A percentile compares a stretch with the other conserved stretches of the same genome.
Conservation (phyloP, 257 asterid species). For the Gentiana dahurica region DNA sequence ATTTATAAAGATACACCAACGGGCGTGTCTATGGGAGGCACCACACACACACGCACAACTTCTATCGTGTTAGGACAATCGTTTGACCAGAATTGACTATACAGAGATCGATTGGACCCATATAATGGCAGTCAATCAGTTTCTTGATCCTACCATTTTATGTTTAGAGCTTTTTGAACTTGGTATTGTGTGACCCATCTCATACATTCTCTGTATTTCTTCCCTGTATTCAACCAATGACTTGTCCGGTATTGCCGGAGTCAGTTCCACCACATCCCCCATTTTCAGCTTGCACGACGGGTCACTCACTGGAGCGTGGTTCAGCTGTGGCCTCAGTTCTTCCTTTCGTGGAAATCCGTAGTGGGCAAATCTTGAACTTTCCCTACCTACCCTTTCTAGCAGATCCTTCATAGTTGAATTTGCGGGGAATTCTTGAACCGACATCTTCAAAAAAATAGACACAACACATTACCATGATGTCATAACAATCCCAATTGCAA, state of each 20-base stretch:
- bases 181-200: slow-evolving; percentile 35
- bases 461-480: not conserved
- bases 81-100: too few species aligned
- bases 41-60: not conserved
- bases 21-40: not conserved
- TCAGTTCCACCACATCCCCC: slow-evolving; percentile 93
- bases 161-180: slow-evolving; percentile 22
- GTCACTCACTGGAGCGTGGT: slow-evolving; percentile 56
- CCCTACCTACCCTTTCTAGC: slow-evolving; percentile 54
- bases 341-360: slow-evolving; percentile 66
- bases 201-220: slow-evolving; percentile 91
- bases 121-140: slow-evolving; percentile 17
- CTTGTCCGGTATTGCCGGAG: slow-evolving; percentile 79
- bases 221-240: slow-evolving; percentile 69
- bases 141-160: slow-evolving; percentile 38
- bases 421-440: slow-evolving; percentile 78
- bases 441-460: slow-evolving; percentile 54
- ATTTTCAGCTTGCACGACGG: slow-evolving; percentile 67
- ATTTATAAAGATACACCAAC: slow-evolving; percentile 7
- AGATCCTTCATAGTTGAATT: slow-evolving; percentile 71
- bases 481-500: not conserved
- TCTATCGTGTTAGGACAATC: too few species aligned
- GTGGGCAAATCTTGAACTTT: slow-evolving; percentile 48
- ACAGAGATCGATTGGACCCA: too few species aligned
- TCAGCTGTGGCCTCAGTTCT: slow-evolving; percentile 77